Evolutionary conservation across 805 yeast genomes (phyloP), one percentile per base, ranked within the genome.

Genomic region (Cyberlindnera lachancei): DNA sequence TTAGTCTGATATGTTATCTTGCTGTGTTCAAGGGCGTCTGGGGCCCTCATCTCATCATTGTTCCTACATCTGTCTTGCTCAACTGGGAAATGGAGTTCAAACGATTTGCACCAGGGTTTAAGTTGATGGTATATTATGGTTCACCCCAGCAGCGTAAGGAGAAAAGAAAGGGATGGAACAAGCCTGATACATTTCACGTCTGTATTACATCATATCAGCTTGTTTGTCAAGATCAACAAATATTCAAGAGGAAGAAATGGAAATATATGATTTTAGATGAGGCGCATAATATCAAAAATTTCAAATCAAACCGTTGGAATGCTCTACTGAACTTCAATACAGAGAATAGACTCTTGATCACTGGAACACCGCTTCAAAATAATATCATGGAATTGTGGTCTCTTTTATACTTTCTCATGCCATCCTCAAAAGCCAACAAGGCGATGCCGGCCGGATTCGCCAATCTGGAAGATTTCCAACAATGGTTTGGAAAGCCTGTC

Each of bases 31-130:
- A 88, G 50, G 82, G 84, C 37, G 73, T 80, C 13, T 92, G 99
- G 99, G 98, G 98, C 0, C 99, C 98, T 0, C 99, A 92, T 63
- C 63, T 92, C 34, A 88, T 92, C 59, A 79, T 92, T 38, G 99
- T 92, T 5, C 99, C 99, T 4, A 92, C 99, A 0, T 85, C 96
- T 12, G 99, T 92, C 7, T 78, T 92, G 78, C 72, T 92, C 33
- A 92, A 92, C 52, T 92, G 99, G 99, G 99, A 92, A 56, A 90
- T 94, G 96, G 99, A 92, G 52, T 88, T 92, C 61, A 92, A 94
- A 51, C 75, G 95, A 48, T 92, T 92, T 65, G 96, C 96, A 1
- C 99, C 99, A 0, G 99, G 98, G 0, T 82, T 92, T 56, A 90
- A 94, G 56, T 92, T 92, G 3, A 53, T 92, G 54, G 92, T 97